Base-by-base conservation (phyloP, 2,329 filamentous ascomycete genomes). In the Aureobasidium zeae region DNA sequence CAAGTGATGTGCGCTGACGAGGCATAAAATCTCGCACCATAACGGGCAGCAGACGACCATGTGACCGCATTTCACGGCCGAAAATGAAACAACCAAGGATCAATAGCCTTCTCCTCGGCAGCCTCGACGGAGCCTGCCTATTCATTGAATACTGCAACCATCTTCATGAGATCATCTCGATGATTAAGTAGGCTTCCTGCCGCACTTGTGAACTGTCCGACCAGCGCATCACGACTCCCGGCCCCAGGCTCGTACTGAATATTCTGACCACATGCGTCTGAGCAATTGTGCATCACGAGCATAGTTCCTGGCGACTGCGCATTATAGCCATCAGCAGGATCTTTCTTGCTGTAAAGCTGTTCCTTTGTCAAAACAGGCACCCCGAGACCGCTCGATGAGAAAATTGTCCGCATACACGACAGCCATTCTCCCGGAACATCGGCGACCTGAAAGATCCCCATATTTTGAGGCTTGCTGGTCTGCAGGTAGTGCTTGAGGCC, bases 41-140 rank as follows among this genome's bases (percentile, higher is more conserved):
- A 41, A 41, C 37, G 37, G 37, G 37, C 24, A 19, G 19, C 19
- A 10, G 20, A 32, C 37, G 31, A 41, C 32, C 37, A 43, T 43
- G 39, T 43, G 39, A 43, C 39, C 31, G 19, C n/a, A 31, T 41
- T 28, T 41, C 37, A 42, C 38, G 38, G 29, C 39, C 29, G 30
- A 16, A 43, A 43, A 15, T 21, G 12, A 9, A 32, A 24, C 30
- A 43, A 31, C 33, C 29, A 34, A 16, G 16, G 16, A 5, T 29
- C 25, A 33, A 34, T 21, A 29, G 25, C 20, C 30, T 17, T 15
- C 11, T 21, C 26, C 30, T 43, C 39, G 30, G 37, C 20, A 24
- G 22, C 37, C 28, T 25, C 28, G 17, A 22, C 9, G 20, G n/a
- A 13, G 9, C 28, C 9, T 24, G 5, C 28, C 20, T 15, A 30